A percentile compares a stretch with the other conserved stretches of the same genome.
Conservation (phyloP, 345 rosid genomes). For the Anacardium occidentale region DNA sequence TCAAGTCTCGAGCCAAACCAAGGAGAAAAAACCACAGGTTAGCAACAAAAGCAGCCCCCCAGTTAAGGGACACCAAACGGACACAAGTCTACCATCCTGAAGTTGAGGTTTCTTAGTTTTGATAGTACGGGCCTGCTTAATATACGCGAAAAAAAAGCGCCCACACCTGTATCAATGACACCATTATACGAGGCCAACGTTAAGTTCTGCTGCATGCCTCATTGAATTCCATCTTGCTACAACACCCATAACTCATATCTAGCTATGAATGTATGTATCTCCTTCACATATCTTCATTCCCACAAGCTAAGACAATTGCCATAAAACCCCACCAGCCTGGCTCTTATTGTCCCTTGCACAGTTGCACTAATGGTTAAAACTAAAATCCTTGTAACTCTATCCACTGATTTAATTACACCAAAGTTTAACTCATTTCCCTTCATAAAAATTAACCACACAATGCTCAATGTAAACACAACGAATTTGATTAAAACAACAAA, state of each 20-base stretch:
- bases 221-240: background rate
- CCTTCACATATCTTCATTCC: background rate
- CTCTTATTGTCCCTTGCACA: constrained; percentile 31
- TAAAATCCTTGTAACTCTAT: background rate
- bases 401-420: background rate
- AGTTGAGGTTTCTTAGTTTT: background rate
- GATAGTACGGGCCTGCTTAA: background rate
- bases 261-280: background rate
- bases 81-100: constrained; percentile 11
- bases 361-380: constrained; percentile 18
- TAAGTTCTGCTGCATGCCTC: background rate
- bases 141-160: background rate
- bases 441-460: no score
- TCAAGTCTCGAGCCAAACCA: constrained; percentile 4
- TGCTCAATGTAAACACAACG: no score
- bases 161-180: constrained; percentile 14
- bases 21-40: background rate
- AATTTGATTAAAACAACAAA: no score
- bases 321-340: constrained; percentile 44
- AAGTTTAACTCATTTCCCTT: no score
- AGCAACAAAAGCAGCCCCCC: constrained; percentile 14
- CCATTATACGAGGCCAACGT: constrained; percentile 13
- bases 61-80: background rate
- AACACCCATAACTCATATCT: background rate
- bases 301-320: constrained; percentile 28